Base-by-base conservation (phyloP, 2,329 filamentous ascomycete genomes). In the Neofusicoccum kwambonambiense region DNA sequence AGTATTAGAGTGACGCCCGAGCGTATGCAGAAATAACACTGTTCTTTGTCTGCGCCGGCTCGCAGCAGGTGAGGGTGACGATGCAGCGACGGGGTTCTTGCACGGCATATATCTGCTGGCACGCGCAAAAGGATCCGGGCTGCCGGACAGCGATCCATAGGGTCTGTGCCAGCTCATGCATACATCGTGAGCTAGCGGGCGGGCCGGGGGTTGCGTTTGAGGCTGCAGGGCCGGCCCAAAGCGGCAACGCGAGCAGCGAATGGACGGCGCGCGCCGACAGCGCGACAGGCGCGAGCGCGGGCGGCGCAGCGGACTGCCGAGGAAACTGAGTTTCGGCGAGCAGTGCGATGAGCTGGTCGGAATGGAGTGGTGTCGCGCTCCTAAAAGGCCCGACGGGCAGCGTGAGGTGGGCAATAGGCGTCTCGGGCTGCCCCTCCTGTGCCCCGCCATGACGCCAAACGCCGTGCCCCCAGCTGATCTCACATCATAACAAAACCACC, bases 401-500 rank as follows among this genome's bases (percentile, higher is more conserved):
- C 27, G 27, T 31, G 27, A 31, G 27, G 27, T 31, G 39, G 22
- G 22, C 22, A 22, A 22, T 22, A 22, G 22, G 22, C 22, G 22
- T 22, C 22, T 3, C 22, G 22, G 31, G n/a, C n/a, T 63, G 60
- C 60, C 60, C 60, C 60, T 52, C 60, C 60, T 31, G 27, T 56
- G 61, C 61, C 61, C 61, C 61, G 61, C 61, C 61, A 64, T 64
- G 61, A 64, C 61, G 61, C 61, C 17, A 52, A 27, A 54, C 34
- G 37, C 41, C 49, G 8, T 52, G 60, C 39, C 12, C 49, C 61
- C 61, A 54, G 61, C 61, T 54, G 49, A 64, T 64, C 50, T 64
- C 61, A 64, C 50, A 64, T 64, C 50, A 64, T 56, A 64, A 54
- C 61, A 56, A 52, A 51, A 63, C 60, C 60, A 58, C 54, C 41